phyloP scores from a whole-genome alignment of 1,284 basidiomycete genomes.

The Pisolithus thermaeus region DNA sequence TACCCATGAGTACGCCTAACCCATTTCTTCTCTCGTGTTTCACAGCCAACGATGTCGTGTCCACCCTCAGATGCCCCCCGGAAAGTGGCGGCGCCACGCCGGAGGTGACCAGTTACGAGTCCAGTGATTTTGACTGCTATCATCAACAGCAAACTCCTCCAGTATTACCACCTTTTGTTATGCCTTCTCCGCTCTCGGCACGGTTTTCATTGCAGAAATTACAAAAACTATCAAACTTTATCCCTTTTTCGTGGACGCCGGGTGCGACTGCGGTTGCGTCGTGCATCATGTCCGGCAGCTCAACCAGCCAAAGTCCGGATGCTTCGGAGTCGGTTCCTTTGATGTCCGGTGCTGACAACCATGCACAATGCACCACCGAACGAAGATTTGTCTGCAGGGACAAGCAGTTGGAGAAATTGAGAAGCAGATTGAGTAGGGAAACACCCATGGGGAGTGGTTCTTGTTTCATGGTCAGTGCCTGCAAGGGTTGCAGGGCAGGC shows the following conservation, averaged over 20 bases:
- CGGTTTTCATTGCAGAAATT: slow-evolving; percentile 40
- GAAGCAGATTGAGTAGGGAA: slow-evolving; percentile 43
- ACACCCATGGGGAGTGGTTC: slow-evolving; percentile 29
- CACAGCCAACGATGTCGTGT: slow-evolving; percentile 34
- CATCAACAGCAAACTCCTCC: slow-evolving; percentile 21
- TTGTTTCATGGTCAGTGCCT: slow-evolving; percentile 30
- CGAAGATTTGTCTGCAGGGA: slow-evolving; percentile 52
- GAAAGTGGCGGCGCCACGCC: slow-evolving; percentile 19
- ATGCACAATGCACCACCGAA: slow-evolving; percentile 16
- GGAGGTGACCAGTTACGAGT: slow-evolving; percentile 18
- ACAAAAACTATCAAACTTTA: slow-evolving; percentile 49
- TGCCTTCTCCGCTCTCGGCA: slow-evolving; percentile 47
- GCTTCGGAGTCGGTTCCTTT: slow-evolving; percentile 13
- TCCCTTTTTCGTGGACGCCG: slow-evolving; percentile 49
- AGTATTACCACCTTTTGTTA: slow-evolving; percentile 39
- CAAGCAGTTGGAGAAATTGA: slow-evolving; percentile 57
- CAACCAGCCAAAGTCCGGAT: slow-evolving; percentile 17
- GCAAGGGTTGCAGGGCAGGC: slow-evolving; percentile 38
- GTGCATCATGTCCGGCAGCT: slow-evolving; percentile 23
- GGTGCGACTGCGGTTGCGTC: slow-evolving; percentile 30
- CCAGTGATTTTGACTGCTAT: slow-evolving; percentile 21
- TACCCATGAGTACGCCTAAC: slow-evolving; percentile 49
- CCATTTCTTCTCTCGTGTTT: slow-evolving; percentile 34
- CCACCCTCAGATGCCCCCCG: slow-evolving; percentile 28
- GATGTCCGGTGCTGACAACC: slow-evolving; percentile 8